Evolutionary conservation across 1,284 basidiomycete genomes (phyloP).

Genomic region (Irpex sp.): DNA sequence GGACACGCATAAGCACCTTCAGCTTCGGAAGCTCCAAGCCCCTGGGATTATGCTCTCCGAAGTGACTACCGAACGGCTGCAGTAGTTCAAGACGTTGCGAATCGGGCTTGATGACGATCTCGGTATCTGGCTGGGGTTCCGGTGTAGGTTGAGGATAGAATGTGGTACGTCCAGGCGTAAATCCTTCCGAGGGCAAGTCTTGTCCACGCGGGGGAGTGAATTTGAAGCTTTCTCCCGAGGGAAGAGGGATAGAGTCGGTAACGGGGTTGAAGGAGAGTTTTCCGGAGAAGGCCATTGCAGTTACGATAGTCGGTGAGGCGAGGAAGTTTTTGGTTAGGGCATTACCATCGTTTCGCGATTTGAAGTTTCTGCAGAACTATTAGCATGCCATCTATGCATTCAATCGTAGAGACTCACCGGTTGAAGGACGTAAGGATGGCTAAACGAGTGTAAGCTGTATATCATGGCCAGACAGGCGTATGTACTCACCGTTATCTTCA

Average conservation of each 20-base stretch:
- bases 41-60: slow-evolving; percentile 50
- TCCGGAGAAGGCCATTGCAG: slow-evolving; percentile 96
- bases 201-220: slow-evolving; percentile 85
- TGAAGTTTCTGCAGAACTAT: slow-evolving; percentile 70
- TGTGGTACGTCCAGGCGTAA: slow-evolving; percentile 73
- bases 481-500: slow-evolving; percentile 83
- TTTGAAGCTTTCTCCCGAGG: slow-evolving; percentile 78
- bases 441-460: slow-evolving; percentile 25
- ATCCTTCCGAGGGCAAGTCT: slow-evolving; percentile 84
- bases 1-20: slow-evolving; percentile 86
- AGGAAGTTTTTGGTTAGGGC: slow-evolving; percentile 97
- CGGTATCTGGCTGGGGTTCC: slow-evolving; percentile 71
- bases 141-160: slow-evolving; percentile 84
- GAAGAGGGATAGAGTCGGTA: slow-evolving; percentile 75
- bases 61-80: slow-evolving; percentile 83
- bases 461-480: slow-evolving; percentile 1
- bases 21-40: slow-evolving; percentile 78
- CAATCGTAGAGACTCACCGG: slow-evolving; percentile 41
- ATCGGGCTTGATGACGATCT: slow-evolving; percentile 76
- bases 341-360: slow-evolving; percentile 97
- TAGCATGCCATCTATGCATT: background rate
- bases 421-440: slow-evolving; percentile 98
- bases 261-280: slow-evolving; percentile 94
- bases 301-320: slow-evolving; percentile 95
- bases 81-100: slow-evolving; percentile 88